Conservation (phyloP, 306 rosid genomes). For the Glycine tomentella region DNA sequence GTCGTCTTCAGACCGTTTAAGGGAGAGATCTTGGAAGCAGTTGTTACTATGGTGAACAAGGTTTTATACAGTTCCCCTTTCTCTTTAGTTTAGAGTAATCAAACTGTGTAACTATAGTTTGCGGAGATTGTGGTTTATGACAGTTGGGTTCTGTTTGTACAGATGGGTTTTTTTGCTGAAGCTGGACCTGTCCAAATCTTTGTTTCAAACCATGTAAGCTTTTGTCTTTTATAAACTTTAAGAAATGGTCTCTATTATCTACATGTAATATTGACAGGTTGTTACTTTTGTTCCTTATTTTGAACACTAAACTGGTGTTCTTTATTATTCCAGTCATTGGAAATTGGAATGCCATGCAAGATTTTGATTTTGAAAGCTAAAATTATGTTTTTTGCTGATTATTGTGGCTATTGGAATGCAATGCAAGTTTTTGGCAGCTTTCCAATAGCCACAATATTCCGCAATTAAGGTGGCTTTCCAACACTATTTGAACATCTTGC, state of each 20-base stretch:
- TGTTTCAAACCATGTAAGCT: conserved; percentile 92
- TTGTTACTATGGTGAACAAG: conserved; percentile 98
- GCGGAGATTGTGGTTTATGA: conserved; percentile 18
- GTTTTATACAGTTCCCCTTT: conserved; percentile 46
- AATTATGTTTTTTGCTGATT: no score
- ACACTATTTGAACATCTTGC: no score
- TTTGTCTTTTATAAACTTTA: conserved; percentile 11
- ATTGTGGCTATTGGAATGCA: no score
- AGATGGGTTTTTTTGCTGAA: conserved; percentile 99
- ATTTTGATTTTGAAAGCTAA: no score
- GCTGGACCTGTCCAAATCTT: conserved; percentile 99
- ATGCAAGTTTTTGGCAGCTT: no score
- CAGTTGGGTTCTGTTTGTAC: conserved; percentile 37
- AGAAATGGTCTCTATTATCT: not conserved
- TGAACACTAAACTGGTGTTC: not conserved
- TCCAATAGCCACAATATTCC: no score
- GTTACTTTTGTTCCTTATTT: not conserved
- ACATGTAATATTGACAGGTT: not conserved
- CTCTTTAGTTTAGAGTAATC: not conserved
- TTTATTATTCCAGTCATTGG: not conserved
- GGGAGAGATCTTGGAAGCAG: conserved; percentile 96
- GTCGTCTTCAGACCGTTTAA: conserved; percentile 96
- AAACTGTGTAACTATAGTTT: not conserved
- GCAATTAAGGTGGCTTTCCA: no score
- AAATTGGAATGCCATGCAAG: not conserved